Evolutionary conservation across 176 grass and related monocot genomes (phyloP).

Genomic region (Oryza glaberrima): DNA sequence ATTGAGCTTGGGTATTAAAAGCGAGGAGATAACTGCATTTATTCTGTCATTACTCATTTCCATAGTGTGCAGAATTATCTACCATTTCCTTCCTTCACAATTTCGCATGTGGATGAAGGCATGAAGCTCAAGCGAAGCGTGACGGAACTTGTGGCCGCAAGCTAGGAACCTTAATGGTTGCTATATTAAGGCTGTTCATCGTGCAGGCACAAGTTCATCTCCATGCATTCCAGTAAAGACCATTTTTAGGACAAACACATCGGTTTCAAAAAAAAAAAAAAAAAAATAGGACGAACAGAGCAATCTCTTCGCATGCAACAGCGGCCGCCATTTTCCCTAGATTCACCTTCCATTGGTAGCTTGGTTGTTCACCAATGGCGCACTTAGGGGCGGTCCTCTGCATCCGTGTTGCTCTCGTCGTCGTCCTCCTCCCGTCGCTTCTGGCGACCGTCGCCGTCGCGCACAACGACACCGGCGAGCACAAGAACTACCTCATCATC

Average conservation of each 20-base stretch:
- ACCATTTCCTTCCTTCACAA: constrained; percentile 25
- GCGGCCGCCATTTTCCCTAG: neutral
- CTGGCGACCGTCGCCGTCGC: constrained; percentile 21
- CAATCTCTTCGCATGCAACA: constrained; percentile 5
- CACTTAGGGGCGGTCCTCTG: neutral
- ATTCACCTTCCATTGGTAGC: neutral
- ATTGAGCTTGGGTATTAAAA: neutral
- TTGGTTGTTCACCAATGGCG: constrained; percentile 42
- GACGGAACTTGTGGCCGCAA: constrained; percentile 21
- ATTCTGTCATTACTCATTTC: neutral
- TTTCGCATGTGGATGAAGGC: neutral
- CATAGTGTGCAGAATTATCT: constrained; percentile 13
- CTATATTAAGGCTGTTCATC: constrained; percentile 48
- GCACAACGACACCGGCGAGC: constrained; percentile 38
- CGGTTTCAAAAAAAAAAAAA: too few species aligned
- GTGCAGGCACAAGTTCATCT: neutral
- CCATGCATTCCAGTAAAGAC: neutral
- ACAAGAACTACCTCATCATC: constrained; percentile 63
- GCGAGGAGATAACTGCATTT: neutral
- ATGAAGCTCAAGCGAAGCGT: constrained; percentile 17
- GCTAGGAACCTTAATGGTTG: constrained; percentile 17
- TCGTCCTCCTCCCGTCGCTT: constrained; percentile 30
- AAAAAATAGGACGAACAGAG: neutral
- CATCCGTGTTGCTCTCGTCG: neutral
- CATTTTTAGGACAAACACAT: constrained; percentile 18